A percentile compares a stretch with the other conserved stretches of the same genome.
These are phyloP conservation scores for Apostasia ramifera DNA, from an alignment of 106 monocot species.

Conservation along the genomic window DNA sequence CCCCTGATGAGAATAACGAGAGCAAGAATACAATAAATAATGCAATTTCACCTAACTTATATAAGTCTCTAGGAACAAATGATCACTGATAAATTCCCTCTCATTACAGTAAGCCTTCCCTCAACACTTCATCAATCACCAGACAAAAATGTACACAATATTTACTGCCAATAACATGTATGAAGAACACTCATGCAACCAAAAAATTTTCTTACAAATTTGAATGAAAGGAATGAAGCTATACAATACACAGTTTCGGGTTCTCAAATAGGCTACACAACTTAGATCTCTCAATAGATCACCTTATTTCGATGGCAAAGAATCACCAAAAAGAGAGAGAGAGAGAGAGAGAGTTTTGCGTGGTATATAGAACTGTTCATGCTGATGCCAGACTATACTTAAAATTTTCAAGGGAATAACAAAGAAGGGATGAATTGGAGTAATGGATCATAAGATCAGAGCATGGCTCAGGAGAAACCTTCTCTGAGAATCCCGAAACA, in stretches of 20 bases:
- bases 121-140: too few species aligned
- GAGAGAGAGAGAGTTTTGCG: background rate
- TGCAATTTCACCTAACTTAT: too few species aligned
- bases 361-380: constrained; percentile 1
- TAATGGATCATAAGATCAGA: constrained; percentile 25
- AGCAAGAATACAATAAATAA: too few species aligned
- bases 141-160: too few species aligned
- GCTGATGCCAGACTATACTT: constrained; percentile 21
- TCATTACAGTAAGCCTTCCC: too few species aligned
- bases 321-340: background rate
- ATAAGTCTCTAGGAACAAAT: too few species aligned
- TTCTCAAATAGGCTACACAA: background rate
- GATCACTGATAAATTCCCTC: too few species aligned
- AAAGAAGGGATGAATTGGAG: constrained; percentile 36
- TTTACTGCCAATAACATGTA: too few species aligned
- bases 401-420: constrained; percentile 39
- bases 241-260: constrained; percentile 1
- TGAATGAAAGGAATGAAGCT: constrained; percentile 3
- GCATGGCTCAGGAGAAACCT: constrained; percentile 69
- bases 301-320: constrained; percentile 3
- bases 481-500: constrained; percentile 60
- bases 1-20: too few species aligned
- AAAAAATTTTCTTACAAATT: constrained; percentile 11
- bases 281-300: background rate
- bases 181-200: too few species aligned